Percentiles rank a stretch among this genome's conserved stretches.
Conservation (phyloP, 164 flowering plant genomes). For the grape (Vitis vinifera) region ASM3070453v1 NC_081810.1:15041001-15041500, state of each 20-base stretch:
- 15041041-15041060: too few relatives aligned
- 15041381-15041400: too few relatives aligned
- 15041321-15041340: constrained; percentile 69
- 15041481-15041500: too few relatives aligned
- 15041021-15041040: constrained; percentile 26
- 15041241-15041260: constrained; percentile 94
- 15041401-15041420: too few relatives aligned
- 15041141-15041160: too few relatives aligned
- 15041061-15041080: neutral
- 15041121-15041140: constrained; percentile 21
- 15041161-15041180: too few relatives aligned
- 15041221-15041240: constrained; percentile 73
- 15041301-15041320: constrained; percentile 88
- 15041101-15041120: constrained; percentile 15
- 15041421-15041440: too few relatives aligned
- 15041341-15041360: neutral
- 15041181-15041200: constrained; percentile 2
- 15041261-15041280: constrained; percentile 70
- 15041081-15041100: neutral
- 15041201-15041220: constrained; percentile 12
- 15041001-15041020: constrained; percentile 21
- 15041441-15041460: too few relatives aligned
- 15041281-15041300: constrained; percentile 69
- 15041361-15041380: neutral
- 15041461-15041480: too few relatives aligned